phyloP scores from a whole-genome alignment of 164 flowering plant genomes.

The Euptelea pleiosperma region DNA sequence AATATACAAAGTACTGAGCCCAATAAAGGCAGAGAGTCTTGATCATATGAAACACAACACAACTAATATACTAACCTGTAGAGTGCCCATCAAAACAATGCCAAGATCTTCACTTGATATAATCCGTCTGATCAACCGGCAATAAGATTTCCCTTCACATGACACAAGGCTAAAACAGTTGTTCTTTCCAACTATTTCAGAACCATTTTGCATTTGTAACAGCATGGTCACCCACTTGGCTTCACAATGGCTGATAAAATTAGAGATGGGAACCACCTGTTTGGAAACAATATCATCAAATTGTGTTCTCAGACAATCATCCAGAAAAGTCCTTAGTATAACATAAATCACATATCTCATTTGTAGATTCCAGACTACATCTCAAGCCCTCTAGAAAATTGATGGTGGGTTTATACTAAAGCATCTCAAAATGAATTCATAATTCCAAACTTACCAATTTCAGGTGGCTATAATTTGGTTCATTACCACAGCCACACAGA shows the following conservation, averaged over 20 bases:
- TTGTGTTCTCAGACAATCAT: no score
- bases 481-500: constrained; percentile 32
- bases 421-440: background rate
- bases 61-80: constrained; percentile 51
- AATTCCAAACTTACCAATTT: constrained; percentile 49
- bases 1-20: no score
- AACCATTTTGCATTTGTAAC: constrained; percentile 15
- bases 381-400: background rate
- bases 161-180: constrained; percentile 7
- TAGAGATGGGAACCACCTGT: constrained; percentile 69
- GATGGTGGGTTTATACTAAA: background rate
- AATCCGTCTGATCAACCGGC: constrained; percentile 36
- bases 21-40: no score
- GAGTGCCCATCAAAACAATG: constrained; percentile 54
- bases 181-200: constrained; percentile 6
- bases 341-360: no score
- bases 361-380: background rate
- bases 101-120: constrained; percentile 56
- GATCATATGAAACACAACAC: no score
- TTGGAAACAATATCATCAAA: constrained; percentile 11
- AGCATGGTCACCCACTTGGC: constrained; percentile 32
- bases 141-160: constrained; percentile 30
- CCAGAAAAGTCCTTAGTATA: no score
- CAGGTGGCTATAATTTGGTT: constrained; percentile 27
- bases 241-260: constrained; percentile 45